phyloP scores from a whole-genome alignment of 768 basidiomycete genomes.

The Galerina sulciceps region DNA sequence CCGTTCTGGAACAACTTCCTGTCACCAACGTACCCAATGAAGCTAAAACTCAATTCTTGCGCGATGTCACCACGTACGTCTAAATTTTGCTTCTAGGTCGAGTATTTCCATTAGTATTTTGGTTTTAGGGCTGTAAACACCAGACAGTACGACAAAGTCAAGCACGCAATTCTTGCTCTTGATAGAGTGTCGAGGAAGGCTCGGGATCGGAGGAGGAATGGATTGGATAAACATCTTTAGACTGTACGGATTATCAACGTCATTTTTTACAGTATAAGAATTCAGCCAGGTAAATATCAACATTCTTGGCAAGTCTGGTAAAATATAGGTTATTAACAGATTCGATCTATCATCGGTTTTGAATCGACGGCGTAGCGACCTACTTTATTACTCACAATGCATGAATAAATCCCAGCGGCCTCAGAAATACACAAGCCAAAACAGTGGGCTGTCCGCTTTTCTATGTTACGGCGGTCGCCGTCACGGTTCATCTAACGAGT shows the following conservation, averaged over 20 bases:
- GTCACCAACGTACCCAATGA: constrained; percentile 59
- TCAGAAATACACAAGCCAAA: constrained; percentile 11
- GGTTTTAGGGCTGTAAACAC: constrained; percentile 61
- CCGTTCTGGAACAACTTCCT: constrained; percentile 74
- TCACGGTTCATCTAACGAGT: constrained; percentile 13
- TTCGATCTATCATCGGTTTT: background rate
- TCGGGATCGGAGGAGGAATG: constrained; percentile 61
- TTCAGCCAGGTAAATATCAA: constrained; percentile 15
- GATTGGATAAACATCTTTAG: constrained; percentile 33
- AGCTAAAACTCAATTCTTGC: constrained; percentile 73
- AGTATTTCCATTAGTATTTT: constrained; percentile 9
- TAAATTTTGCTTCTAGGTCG: constrained; percentile 1
- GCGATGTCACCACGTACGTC: constrained; percentile 75
- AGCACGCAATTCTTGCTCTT: constrained; percentile 72
- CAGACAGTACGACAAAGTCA: constrained; percentile 78
- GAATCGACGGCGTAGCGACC: too few relatives aligned
- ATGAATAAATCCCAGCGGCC: background rate
- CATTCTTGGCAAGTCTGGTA: constrained; percentile 3
- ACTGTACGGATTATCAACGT: background rate
- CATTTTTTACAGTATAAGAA: constrained; percentile 12
- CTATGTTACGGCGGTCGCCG: constrained; percentile 4
- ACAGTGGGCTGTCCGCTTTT: background rate
- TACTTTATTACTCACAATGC: too few relatives aligned
- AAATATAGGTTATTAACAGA: background rate
- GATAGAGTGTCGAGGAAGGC: constrained; percentile 78